Conservation (phyloP, 2,329 filamentous ascomycete genomes). For the Calonectria fujianensis region DNA sequence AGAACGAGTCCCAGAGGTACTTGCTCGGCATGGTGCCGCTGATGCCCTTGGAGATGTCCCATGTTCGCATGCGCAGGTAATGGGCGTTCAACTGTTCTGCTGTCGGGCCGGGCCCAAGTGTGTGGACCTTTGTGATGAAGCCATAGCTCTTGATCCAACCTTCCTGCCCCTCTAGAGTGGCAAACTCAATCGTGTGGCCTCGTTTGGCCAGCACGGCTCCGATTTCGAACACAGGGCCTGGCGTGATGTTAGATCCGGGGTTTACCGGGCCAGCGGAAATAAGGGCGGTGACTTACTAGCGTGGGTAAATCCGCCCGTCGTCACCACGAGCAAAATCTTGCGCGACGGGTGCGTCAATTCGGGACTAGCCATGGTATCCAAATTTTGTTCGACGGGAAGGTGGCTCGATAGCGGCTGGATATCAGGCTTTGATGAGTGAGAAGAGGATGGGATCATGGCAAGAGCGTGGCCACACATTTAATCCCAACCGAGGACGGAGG, state of each 20-base stretch:
- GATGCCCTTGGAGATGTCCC: constrained; percentile 58
- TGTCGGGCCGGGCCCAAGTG: constrained; percentile 56
- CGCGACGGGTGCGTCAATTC: constrained; percentile 44
- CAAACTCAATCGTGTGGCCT: constrained; percentile 62
- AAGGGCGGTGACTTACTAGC: constrained; percentile 48
- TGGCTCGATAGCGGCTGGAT: background rate
- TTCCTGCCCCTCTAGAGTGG: constrained; percentile 61
- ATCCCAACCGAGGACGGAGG: background rate
- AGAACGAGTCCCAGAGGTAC: constrained; percentile 61
- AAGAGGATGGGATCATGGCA: background rate
- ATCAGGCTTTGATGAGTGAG: background rate
- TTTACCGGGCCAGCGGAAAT: background rate
- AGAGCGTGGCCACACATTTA: constrained; percentile 13
- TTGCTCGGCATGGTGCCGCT: constrained; percentile 59
- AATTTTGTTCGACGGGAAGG: background rate
- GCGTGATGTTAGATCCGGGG: background rate
- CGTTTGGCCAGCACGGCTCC: constrained; percentile 58
- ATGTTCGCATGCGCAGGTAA: constrained; percentile 60
- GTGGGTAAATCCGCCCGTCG: constrained; percentile 59
- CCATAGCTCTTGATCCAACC: constrained; percentile 57
- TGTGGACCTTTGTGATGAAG: constrained; percentile 58
- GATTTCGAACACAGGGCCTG: constrained; percentile 61
- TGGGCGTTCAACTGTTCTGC: constrained; percentile 57
- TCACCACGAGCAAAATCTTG: constrained; percentile 57
- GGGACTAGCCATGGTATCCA: constrained; percentile 4